Evolutionary conservation across 306 rosid genomes (phyloP).

Genomic region (Quercus wislizeni): DNA sequence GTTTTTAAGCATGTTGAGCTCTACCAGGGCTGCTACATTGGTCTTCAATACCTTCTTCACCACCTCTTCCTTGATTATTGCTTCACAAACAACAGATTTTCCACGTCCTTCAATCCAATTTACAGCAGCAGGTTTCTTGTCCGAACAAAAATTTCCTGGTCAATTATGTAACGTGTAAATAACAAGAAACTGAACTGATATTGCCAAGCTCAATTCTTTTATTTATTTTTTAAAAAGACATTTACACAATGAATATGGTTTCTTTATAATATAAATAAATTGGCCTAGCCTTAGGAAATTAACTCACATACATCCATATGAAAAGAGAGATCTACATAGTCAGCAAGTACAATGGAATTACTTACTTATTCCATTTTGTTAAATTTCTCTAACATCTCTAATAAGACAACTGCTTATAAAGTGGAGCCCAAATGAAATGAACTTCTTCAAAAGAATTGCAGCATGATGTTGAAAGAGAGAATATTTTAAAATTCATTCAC

Average conservation of each 20-base stretch:
- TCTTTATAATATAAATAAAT: background rate
- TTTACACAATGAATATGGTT: background rate
- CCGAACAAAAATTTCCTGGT: conserved; percentile 69
- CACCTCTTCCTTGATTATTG: conserved; percentile 55
- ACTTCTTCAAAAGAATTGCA: background rate
- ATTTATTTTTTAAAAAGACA: no score
- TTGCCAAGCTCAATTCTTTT: background rate
- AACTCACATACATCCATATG: background rate
- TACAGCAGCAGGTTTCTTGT: conserved; percentile 70
- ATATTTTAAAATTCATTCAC: background rate
- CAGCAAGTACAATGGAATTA: background rate
- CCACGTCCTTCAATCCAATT: conserved; percentile 82
- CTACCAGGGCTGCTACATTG: conserved; percentile 48
- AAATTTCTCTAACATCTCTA: background rate
- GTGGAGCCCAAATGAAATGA: background rate
- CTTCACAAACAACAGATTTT: conserved; percentile 71
- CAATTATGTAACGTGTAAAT: background rate
- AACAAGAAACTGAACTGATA: background rate
- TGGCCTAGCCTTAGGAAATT: background rate
- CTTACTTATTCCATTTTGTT: background rate
- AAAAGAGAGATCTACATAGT: background rate
- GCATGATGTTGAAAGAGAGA: background rate
- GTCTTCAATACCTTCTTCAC: conserved; percentile 68
- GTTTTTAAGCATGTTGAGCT: conserved; percentile 72
- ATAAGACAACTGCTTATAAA: background rate